phyloP scores from a whole-genome alignment of 495 filamentous ascomycete genomes.

The Amphirosellinia nigrospora region DNA sequence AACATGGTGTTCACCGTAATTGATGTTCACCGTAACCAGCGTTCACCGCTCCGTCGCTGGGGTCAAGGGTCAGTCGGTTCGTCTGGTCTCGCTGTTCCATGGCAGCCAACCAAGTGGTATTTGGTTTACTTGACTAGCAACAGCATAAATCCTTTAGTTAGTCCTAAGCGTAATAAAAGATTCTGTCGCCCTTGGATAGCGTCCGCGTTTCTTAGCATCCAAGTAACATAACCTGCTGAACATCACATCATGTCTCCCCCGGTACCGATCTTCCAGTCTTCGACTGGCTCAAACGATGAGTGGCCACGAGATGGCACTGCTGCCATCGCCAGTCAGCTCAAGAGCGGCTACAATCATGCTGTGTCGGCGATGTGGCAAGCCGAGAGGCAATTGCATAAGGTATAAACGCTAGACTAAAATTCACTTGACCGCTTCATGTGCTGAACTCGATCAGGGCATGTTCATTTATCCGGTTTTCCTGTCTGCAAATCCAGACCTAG shows the following conservation, averaged over 20 bases:
- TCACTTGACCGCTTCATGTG: neutral
- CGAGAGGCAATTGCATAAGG: slow-evolving; percentile 84
- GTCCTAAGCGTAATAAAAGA: neutral
- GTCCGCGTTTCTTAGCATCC: neutral
- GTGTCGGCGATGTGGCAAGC: slow-evolving; percentile 81
- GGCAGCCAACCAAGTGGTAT: neutral
- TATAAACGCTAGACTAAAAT: slow-evolving; percentile 36
- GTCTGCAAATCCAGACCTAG: slow-evolving; percentile 79
- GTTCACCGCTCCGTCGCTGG: neutral
- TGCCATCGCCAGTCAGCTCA: slow-evolving; percentile 75
- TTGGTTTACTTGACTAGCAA: neutral
- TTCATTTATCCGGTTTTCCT: slow-evolving; percentile 86
- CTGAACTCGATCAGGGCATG: slow-evolving; percentile 65
- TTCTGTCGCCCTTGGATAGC: neutral
- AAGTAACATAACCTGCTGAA: neutral
- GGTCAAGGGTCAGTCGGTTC: neutral
- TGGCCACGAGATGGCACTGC: slow-evolving; percentile 4
- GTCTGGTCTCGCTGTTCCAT: neutral
- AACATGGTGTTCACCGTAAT: neutral
- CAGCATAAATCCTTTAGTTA: neutral
- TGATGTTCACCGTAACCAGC: neutral
- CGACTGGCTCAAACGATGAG: neutral
- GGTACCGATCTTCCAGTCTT: neutral
- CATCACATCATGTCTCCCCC: neutral
- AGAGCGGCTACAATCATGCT: slow-evolving; percentile 82